Conservation (phyloP, 2,329 filamentous ascomycete species). For the Aspergillus caelatus region DNA sequence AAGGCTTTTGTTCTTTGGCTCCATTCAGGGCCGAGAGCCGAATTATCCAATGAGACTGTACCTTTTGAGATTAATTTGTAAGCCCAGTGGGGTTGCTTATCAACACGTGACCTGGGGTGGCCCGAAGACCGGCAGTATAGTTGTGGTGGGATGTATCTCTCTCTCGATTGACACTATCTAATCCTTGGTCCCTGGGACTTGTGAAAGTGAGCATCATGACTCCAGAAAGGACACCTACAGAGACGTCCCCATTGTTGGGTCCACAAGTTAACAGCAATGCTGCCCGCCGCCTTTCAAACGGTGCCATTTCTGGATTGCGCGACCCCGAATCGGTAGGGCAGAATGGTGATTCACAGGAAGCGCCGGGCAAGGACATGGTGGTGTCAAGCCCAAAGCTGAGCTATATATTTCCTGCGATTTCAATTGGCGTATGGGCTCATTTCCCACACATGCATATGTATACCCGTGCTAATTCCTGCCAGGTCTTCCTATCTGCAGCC, state of each 20-base stretch:
- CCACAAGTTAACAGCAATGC: conserved; percentile 30
- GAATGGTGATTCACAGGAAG: conserved; percentile 13
- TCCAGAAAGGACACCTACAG: conserved; percentile 29
- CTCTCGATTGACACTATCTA: background rate
- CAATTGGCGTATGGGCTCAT: conserved; percentile 58
- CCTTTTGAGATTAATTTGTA: conserved; percentile 5
- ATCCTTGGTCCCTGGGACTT: conserved; percentile 7
- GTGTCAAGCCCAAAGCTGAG: conserved; percentile 56
- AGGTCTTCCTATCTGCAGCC: conserved; percentile 72
- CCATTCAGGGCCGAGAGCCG: background rate
- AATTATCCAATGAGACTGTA: background rate
- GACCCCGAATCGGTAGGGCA: conserved; percentile 26
- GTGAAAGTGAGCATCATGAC: conserved; percentile 25
- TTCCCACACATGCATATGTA: conserved; percentile 6
- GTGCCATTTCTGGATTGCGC: conserved; percentile 23
- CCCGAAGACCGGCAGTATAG: background rate
- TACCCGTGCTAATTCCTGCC: conserved; percentile 16
- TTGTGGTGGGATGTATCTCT: background rate
- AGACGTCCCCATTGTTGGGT: conserved; percentile 52
- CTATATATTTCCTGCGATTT: conserved; percentile 64
- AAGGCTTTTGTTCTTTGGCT: background rate
- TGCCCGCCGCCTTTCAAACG: conserved; percentile 23
- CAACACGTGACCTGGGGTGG: conserved; percentile 17
- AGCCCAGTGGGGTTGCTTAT: conserved; percentile 19
- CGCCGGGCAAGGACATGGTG: conserved; percentile 38